Conservation (phyloP, 257 asterid species). For the Paraleonurus japonicus region DNA sequence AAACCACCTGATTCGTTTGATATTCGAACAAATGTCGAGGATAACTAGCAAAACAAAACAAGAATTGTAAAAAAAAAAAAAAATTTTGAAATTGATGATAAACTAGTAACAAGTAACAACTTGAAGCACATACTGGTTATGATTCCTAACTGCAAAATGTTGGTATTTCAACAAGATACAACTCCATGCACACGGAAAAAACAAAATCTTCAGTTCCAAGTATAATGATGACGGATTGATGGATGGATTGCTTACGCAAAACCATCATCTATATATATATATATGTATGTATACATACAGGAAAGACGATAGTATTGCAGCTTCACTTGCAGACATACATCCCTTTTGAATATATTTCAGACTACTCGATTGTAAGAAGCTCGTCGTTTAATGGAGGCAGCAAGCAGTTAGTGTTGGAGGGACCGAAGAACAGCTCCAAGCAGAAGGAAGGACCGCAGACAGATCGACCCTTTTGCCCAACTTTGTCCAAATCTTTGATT, state of each 20-base stretch:
- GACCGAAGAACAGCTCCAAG: constrained; percentile 74
- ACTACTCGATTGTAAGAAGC: constrained; percentile 19
- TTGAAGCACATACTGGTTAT: constrained; percentile 5
- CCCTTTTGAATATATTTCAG: neutral
- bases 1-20: neutral
- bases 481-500: constrained; percentile 62
- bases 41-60: neutral
- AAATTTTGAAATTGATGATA: neutral
- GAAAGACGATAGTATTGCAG: neutral
- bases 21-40: neutral
- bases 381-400: constrained; percentile 29
- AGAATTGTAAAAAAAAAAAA: too few species aligned
- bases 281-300: neutral
- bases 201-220: constrained; percentile 7
- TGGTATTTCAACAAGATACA: constrained; percentile 22
- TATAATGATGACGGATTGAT: neutral
- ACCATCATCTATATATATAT: constrained; percentile 5
- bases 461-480: constrained; percentile 57
- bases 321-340: neutral
- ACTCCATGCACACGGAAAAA: constrained; percentile 2
- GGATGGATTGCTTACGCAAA: constrained; percentile 4
- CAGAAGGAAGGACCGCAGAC: constrained; percentile 72
- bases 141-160: constrained; percentile 30
- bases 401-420: constrained; percentile 41
- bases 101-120: neutral